Evolutionary conservation across 1,284 basidiomycete genomes (phyloP).

Genomic region (Ganoderma lucidum): DNA sequence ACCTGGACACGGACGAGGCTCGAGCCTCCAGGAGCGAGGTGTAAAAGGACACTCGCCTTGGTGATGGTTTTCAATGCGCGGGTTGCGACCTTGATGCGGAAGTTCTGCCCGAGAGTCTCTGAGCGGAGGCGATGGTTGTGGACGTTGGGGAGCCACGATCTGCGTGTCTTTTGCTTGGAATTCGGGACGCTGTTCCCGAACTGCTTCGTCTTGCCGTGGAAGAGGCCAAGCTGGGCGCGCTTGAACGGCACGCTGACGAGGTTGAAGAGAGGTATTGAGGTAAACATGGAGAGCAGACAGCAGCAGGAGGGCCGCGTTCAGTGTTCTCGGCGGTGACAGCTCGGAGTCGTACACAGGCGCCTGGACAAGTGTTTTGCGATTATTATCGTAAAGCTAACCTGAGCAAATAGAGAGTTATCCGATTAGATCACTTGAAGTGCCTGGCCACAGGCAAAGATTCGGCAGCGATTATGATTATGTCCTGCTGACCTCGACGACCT

Average conservation of each 20-base stretch:
- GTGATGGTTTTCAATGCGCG: slow-evolving; percentile 81
- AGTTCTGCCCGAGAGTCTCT: slow-evolving; percentile 61
- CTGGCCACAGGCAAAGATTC: neutral
- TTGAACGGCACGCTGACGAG: slow-evolving; percentile 75
- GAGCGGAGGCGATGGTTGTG: slow-evolving; percentile 78
- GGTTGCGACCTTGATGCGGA: slow-evolving; percentile 77
- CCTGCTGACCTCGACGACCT: slow-evolving; percentile 15
- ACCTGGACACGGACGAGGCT: neutral
- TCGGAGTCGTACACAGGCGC: neutral
- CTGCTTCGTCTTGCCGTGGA: slow-evolving; percentile 81
- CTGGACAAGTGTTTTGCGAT: neutral
- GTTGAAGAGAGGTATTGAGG: slow-evolving; percentile 43
- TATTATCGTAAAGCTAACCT: neutral
- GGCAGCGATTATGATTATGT: neutral
- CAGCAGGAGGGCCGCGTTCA: neutral
- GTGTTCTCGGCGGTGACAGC: neutral
- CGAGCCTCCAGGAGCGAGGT: neutral
- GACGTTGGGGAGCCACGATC: slow-evolving; percentile 90
- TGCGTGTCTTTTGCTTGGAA: slow-evolving; percentile 90
- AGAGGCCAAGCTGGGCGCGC: slow-evolving; percentile 77
- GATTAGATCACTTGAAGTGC: slow-evolving; percentile 30
- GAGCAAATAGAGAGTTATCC: slow-evolving; percentile 9
- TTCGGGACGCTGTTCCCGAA: slow-evolving; percentile 93
- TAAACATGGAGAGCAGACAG: slow-evolving; percentile 42
- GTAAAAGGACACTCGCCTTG: slow-evolving; percentile 58